phyloP scores from a whole-genome alignment of 176 grass and related monocot species.

The Pharus latifolius region DNA sequence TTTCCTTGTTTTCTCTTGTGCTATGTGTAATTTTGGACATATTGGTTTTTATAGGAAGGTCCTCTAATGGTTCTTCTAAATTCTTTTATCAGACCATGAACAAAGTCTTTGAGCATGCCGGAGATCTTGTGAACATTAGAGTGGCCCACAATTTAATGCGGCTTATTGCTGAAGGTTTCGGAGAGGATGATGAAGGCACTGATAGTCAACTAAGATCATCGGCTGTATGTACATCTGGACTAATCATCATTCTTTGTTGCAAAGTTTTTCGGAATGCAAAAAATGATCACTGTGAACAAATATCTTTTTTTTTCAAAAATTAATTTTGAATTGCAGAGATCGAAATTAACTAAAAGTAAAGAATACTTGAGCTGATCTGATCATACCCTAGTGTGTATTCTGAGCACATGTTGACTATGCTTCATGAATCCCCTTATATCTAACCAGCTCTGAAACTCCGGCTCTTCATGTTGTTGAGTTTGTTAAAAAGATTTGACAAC shows the following conservation, averaged over 20 bases:
- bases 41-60: background rate
- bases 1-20: background rate
- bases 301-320: background rate
- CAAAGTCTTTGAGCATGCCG: slow-evolving; percentile 99
- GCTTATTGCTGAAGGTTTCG: slow-evolving; percentile 99
- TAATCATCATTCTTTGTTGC: background rate
- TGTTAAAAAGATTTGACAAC: background rate
- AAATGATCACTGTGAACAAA: background rate
- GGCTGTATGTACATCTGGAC: slow-evolving; percentile 65
- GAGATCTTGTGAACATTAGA: slow-evolving; percentile 93
- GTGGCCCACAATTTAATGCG: slow-evolving; percentile 99
- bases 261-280: background rate
- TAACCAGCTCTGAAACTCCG: background rate
- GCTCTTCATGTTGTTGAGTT: background rate
- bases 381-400: background rate
- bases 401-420: no score
- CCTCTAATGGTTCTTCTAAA: slow-evolving; percentile 1
- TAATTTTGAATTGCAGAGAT: background rate
- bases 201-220: slow-evolving; percentile 96
- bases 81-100: slow-evolving; percentile 84
- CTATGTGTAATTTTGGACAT: background rate
- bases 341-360: background rate
- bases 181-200: slow-evolving; percentile 94
- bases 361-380: background rate
- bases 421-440: background rate